phyloP scores from a whole-genome alignment of 192 early-diverging fungal species.

The Coemansia sp. region DNA sequence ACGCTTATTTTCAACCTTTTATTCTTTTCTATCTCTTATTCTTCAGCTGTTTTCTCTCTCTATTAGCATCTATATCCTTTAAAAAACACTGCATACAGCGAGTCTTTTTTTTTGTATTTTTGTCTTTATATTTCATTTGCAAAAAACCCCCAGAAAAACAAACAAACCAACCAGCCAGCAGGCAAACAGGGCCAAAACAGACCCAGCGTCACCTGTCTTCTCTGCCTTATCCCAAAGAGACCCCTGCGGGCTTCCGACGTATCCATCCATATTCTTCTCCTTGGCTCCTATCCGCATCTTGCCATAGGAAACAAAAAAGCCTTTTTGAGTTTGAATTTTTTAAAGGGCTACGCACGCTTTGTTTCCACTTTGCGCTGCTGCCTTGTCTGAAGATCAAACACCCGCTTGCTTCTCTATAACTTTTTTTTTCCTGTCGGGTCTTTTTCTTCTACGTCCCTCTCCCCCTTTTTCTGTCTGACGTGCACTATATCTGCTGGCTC shows the following conservation, averaged over 20 bases:
- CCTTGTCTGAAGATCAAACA: no score
- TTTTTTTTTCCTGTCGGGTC: no score
- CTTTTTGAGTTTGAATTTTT: background rate
- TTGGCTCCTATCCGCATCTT: background rate
- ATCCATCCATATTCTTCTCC: background rate
- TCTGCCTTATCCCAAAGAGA: background rate
- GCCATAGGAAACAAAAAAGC: background rate
- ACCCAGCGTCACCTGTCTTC: conserved; percentile 5
- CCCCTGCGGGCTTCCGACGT: background rate
- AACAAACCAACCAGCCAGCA: background rate
- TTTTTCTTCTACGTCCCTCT: background rate
- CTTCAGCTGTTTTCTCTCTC: background rate
- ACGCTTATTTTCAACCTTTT: no score
- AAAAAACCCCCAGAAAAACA: background rate
- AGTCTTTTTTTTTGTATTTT: conserved; percentile 7
- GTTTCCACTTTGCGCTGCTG: background rate
- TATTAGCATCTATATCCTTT: background rate
- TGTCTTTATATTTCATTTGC: conserved; percentile 1
- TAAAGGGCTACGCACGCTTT: background rate
- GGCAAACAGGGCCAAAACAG: no score
- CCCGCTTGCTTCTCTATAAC: no score
- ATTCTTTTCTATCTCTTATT: background rate
- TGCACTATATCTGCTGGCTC: conserved; percentile 45
- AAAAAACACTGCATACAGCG: background rate
- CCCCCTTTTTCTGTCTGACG: background rate